A percentile compares a stretch with the other conserved stretches of the same genome.
phyloP scores from a whole-genome alignment of 306 rosid genomes.

The Dalbergia cultrata region DNA sequence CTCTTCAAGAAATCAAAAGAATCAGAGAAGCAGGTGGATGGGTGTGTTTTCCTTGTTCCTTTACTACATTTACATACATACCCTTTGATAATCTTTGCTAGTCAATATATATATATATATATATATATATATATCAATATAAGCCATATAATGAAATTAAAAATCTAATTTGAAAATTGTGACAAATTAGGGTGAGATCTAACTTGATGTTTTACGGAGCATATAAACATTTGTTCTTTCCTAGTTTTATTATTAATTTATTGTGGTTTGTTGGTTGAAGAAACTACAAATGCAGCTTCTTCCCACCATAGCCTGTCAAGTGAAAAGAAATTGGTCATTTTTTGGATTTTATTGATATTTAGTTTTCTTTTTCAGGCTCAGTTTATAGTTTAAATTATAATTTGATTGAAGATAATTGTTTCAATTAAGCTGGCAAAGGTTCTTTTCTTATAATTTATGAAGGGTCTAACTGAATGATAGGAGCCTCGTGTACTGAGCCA shows the following conservation, averaged over 20 bases:
- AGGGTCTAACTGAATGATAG: background rate
- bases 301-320: slow-evolving; percentile 8
- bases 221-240: slow-evolving; percentile 20
- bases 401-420: slow-evolving; percentile 22
- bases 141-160: slow-evolving; percentile 22
- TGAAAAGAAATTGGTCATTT: slow-evolving; percentile 29
- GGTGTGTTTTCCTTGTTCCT: slow-evolving; percentile 90
- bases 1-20: slow-evolving; percentile 93
- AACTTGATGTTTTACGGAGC: slow-evolving; percentile 10
- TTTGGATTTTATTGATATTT: slow-evolving; percentile 23
- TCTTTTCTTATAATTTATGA: background rate
- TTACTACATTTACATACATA: slow-evolving; percentile 25
- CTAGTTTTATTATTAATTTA: slow-evolving; percentile 1
- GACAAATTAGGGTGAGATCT: slow-evolving; percentile 35
- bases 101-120: slow-evolving; percentile 2
- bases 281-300: background rate
- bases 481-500: background rate
- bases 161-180: slow-evolving; percentile 16
- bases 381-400: background rate
- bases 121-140: background rate
- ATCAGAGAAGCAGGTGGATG: slow-evolving; percentile 99
- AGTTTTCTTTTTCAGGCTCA: slow-evolving; percentile 10
- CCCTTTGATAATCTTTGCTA: slow-evolving; percentile 1
- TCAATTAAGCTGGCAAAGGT: slow-evolving; percentile 3
- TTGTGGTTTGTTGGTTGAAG: slow-evolving; percentile 20